A percentile compares a stretch with the other conserved stretches of the same genome.
These are phyloP conservation scores for Radiomyces spectabilis DNA, from an alignment of 192 early-diverging fungal genomes.

Conservation along the genomic window DNA sequence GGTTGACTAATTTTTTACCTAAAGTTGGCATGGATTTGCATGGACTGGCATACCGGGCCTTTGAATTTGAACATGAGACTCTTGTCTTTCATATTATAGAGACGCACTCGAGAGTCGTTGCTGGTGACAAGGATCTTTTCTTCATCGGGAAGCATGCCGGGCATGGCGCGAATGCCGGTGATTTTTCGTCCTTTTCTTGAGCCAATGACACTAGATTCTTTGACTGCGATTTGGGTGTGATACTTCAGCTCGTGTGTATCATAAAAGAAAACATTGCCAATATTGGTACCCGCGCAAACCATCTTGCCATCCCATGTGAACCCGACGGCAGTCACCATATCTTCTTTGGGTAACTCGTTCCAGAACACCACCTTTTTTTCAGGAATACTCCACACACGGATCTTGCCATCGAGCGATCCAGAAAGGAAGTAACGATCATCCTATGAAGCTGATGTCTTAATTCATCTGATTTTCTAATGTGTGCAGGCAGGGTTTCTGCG, in stretches of 20 bases:
- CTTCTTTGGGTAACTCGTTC: slow-evolving; percentile 60
- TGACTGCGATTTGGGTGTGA: slow-evolving; percentile 73
- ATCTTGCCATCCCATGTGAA: slow-evolving; percentile 61
- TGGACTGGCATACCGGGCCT: slow-evolving; percentile 58
- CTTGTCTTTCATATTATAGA: slow-evolving; percentile 69
- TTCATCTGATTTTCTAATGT: no score
- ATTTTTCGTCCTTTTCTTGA: slow-evolving; percentile 60
- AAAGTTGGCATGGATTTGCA: slow-evolving; percentile 63
- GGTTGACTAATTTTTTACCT: slow-evolving; percentile 28
- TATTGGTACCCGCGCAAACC: slow-evolving; percentile 63
- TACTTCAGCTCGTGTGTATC: slow-evolving; percentile 65
- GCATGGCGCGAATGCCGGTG: slow-evolving; percentile 65
- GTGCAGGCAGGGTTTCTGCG: no score
- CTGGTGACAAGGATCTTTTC: slow-evolving; percentile 61
- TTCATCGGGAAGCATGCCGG: slow-evolving; percentile 41
- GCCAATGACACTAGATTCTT: slow-evolving; percentile 42
- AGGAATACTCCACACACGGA: slow-evolving; percentile 75
- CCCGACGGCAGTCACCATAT: slow-evolving; percentile 67
- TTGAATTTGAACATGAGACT: slow-evolving; percentile 67
- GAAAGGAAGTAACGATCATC: slow-evolving; percentile 38
- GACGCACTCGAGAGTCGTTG: slow-evolving; percentile 70
- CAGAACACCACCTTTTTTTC: slow-evolving; percentile 64
- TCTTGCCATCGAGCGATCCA: slow-evolving; percentile 66
- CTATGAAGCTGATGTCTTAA: slow-evolving; percentile 6
- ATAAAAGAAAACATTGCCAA: slow-evolving; percentile 74